Evolutionary conservation across 2,329 filamentous ascomycete species (phyloP), one percentile per base, ranked within the genome.

Genomic region (Fusarium guadeloupense): DNA sequence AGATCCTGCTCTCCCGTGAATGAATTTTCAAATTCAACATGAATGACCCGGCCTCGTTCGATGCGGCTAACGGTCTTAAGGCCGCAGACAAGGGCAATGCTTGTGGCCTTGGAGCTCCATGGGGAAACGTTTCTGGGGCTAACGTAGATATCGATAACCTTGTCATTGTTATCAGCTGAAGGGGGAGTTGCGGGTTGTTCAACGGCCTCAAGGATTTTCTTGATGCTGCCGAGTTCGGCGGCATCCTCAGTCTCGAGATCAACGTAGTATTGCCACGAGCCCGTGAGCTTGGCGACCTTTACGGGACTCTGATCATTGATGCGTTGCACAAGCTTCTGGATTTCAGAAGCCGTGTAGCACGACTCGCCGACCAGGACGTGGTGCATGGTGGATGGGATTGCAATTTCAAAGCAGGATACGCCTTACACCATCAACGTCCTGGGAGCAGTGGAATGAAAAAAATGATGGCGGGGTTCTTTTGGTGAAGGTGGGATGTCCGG

Each of bases 61-160:
- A 98, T 91, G 54, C 94, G 89, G 72, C 89, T 85, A 25, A 90
- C 83, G 35, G 84, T 80, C 67, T 88, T 86, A 56, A 98, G 81
- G 21, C 91, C 93, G 74, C 94, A 98, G 26, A 97, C 94, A 66
- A 95, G 88, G 48, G 94, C 90, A 74, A 98, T 97, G 74, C 88
- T 94, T 40, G 94, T 97, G 23, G 93, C 94, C 76, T 97, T 93
- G 52, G 93, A 97, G 77, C 93, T 97, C 95, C 95, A 99, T 73
- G 95, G 95, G 34, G 93, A 97, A 67, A 96, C 93, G 69, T 91
- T 90, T 66, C 94, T 86, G 17, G 94, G 94, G 40, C 85, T 87
- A 54, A 97, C 83, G 73, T 93, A 92, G 73, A 91, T 84, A 60
- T 88, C 80, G 42, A 83, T 77, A 37, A 81, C 80, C 54, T 81